Percentiles rank a stretch among this genome's conserved stretches.
Conservation (phyloP, 2,329 filamentous ascomycete genomes). For the Aspergillus sp. region DNA sequence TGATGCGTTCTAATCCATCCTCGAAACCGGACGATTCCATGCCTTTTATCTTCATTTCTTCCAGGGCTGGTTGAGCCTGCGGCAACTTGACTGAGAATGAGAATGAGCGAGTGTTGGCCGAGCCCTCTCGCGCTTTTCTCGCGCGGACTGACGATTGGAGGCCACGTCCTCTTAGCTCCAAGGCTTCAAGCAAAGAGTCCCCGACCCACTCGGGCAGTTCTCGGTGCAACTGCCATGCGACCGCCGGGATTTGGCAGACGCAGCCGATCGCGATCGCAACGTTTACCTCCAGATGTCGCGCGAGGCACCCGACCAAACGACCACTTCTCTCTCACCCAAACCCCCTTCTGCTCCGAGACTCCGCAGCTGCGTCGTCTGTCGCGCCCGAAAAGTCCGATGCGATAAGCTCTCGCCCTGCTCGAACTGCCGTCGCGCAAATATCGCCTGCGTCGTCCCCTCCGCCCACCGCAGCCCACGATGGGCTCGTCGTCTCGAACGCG, state of each 20-base stretch:
- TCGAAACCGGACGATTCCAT: no score
- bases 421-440: conserved; percentile 55
- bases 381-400: conserved; percentile 58
- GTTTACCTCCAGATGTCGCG: background rate
- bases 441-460: conserved; percentile 53
- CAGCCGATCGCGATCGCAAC: background rate
- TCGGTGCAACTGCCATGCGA: background rate
- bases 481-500: background rate
- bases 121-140: background rate
- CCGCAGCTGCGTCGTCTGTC: conserved; percentile 54
- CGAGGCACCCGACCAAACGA: background rate
- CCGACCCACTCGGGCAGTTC: background rate
- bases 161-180: background rate
- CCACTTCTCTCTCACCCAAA: background rate
- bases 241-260: no score
- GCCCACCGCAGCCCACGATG: conserved; percentile 48
- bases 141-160: background rate
- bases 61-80: no score
- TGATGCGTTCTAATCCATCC: no score
- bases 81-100: no score
- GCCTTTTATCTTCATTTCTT: no score
- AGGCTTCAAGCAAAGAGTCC: background rate
- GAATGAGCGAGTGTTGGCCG: background rate
- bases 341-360: conserved; percentile 20
- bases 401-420: conserved; percentile 55